Evolutionary conservation across 129 eudicot genomes (phyloP).

Genomic region (Pulicaria dysenterica): DNA sequence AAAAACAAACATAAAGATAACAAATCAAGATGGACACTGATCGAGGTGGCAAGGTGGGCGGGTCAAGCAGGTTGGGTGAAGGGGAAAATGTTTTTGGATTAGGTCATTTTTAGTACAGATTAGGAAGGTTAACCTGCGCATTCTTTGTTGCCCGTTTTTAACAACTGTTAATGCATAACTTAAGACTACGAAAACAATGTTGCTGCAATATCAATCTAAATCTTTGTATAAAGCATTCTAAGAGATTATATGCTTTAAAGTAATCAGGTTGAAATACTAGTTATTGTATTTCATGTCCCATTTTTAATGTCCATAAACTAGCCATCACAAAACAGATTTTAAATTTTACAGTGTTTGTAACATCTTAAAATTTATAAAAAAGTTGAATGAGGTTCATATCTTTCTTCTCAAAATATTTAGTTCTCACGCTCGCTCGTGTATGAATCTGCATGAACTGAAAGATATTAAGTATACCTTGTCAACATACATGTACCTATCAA

Average conservation of each 20-base stretch:
- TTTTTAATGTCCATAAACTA: background rate
- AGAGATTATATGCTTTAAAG: background rate
- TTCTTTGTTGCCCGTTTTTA: background rate
- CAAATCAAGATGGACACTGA: slow-evolving; percentile 18
- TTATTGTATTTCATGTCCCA: too few species aligned
- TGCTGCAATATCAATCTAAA: background rate
- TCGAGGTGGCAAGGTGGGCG: background rate
- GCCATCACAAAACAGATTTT: slow-evolving; percentile 1
- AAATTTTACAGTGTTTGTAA: background rate
- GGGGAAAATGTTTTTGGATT: background rate
- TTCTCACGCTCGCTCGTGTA: background rate
- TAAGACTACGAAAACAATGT: background rate
- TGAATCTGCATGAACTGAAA: background rate
- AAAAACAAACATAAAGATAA: background rate
- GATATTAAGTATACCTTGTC: slow-evolving; percentile 49
- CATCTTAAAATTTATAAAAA: background rate
- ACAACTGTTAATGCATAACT: background rate
- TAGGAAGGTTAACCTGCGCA: background rate
- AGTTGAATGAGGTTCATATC: background rate
- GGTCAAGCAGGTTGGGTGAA: background rate
- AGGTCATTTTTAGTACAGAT: background rate
- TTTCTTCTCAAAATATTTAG: slow-evolving; percentile 8
- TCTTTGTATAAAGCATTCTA: background rate
- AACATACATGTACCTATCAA: slow-evolving; percentile 72
- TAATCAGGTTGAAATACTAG: too few species aligned